These are phyloP conservation scores for Rhipidocladum racemiflorum DNA, from an alignment of 176 grass and related monocot species.

Conservation along the genomic window DNA sequence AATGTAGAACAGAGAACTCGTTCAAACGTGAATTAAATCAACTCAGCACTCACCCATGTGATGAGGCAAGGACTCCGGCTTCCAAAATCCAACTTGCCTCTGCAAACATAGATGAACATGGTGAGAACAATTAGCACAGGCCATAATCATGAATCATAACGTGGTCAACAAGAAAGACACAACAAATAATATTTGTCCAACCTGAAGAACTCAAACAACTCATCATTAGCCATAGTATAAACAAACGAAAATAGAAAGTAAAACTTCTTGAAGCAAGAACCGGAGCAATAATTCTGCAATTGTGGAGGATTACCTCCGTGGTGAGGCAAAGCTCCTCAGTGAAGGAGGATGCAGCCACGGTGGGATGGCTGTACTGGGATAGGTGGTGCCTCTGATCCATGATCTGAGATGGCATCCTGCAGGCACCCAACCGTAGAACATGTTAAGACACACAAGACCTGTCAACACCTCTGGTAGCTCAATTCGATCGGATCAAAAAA, in stretches of 20 bases:
- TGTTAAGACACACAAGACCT: slow-evolving; percentile 21
- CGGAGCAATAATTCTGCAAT: slow-evolving; percentile 3
- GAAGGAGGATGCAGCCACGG: slow-evolving; percentile 53
- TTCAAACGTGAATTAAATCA: background rate
- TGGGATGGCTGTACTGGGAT: slow-evolving; percentile 37
- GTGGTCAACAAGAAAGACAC: background rate
- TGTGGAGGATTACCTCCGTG: slow-evolving; percentile 50
- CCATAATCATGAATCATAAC: slow-evolving; percentile 19
- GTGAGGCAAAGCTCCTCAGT: slow-evolving; percentile 65
- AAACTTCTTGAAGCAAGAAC: background rate
- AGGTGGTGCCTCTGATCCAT: slow-evolving; percentile 70
- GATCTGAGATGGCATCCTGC: slow-evolving; percentile 61
- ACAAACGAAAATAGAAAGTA: slow-evolving; percentile 14
- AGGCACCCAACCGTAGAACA: background rate
- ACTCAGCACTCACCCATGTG: slow-evolving; percentile 49
- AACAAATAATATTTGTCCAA: slow-evolving; percentile 1
- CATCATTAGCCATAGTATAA: slow-evolving; percentile 14
- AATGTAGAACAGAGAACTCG: slow-evolving; percentile 13
- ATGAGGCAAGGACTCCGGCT: slow-evolving; percentile 54
- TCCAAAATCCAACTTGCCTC: slow-evolving; percentile 90
- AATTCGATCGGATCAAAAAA: slow-evolving; percentile 34
- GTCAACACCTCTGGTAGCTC: background rate
- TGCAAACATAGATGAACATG: slow-evolving; percentile 32
- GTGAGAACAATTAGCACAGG: slow-evolving; percentile 20
- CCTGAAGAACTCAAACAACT: background rate